phyloP scores from a whole-genome alignment of 768 basidiomycete species.

The Collybia mongolica region DNA sequence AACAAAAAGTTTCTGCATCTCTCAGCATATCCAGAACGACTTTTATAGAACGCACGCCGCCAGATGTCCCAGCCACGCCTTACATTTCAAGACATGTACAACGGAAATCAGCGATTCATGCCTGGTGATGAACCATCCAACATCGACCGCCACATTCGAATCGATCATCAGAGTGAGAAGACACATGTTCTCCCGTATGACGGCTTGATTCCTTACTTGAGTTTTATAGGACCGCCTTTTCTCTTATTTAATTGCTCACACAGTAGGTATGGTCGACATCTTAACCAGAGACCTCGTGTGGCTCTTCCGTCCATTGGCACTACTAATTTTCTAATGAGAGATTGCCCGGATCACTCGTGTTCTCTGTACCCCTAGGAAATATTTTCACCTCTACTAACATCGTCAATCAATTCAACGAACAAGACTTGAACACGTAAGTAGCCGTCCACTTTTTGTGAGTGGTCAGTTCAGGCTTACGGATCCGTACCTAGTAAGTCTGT shows the following conservation, averaged over 20 bases:
- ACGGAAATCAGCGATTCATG: background rate
- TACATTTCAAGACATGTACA: background rate
- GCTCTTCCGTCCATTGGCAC: background rate
- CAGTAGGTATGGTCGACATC: background rate
- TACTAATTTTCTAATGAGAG: background rate
- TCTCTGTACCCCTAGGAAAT: slow-evolving; percentile 36
- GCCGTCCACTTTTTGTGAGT: background rate
- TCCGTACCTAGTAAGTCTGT: slow-evolving; percentile 24
- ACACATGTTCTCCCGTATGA: background rate
- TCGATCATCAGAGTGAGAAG: background rate
- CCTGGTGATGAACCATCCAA: background rate
- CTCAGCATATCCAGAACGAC: too few species aligned
- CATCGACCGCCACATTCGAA: background rate
- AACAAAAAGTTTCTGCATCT: too few species aligned
- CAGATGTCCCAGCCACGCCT: too few species aligned
- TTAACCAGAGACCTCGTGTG: background rate
- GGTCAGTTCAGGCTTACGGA: background rate
- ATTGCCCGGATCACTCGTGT: slow-evolving; percentile 35
- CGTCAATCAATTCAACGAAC: slow-evolving; percentile 36
- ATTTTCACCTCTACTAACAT: slow-evolving; percentile 39
- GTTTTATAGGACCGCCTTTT: background rate
- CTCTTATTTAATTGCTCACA: background rate
- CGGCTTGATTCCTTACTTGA: too few species aligned
- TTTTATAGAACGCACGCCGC: too few species aligned
- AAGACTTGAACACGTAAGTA: slow-evolving; percentile 34